Evolutionary conservation across 306 rosid genomes (phyloP).

Genomic region (Sicyos edulis): DNA sequence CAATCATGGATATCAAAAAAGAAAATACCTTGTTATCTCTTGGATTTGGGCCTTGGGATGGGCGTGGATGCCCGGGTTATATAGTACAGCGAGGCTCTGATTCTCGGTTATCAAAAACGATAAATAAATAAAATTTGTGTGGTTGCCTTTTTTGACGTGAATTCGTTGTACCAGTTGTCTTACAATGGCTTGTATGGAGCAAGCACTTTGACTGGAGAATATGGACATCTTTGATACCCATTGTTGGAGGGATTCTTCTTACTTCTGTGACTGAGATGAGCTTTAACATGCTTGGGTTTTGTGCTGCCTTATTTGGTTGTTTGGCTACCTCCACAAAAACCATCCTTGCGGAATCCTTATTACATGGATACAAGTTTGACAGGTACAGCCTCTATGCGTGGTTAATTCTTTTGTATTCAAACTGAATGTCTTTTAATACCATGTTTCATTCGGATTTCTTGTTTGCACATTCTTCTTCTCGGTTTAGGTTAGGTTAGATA

Average conservation of each 20-base stretch:
- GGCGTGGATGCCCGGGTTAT: no score
- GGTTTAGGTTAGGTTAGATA: not conserved
- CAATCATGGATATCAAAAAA: no score
- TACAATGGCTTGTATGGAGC: constrained; percentile 96
- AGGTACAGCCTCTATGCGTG: constrained; percentile 32
- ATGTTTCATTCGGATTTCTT: not conserved
- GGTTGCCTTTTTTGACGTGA: not conserved
- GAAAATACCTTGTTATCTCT: no score
- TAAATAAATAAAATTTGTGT: no score
- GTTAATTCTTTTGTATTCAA: constrained; percentile 1
- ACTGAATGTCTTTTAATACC: not conserved
- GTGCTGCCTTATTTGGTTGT: constrained; percentile 96
- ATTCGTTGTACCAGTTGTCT: constrained; percentile 52
- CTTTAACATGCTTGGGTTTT: constrained; percentile 85
- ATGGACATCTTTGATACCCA: constrained; percentile 89
- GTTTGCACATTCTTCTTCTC: not conserved
- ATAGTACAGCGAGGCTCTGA: no score
- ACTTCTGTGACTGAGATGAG: constrained; percentile 92
- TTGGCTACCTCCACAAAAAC: constrained; percentile 97
- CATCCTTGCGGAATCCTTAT: constrained; percentile 82
- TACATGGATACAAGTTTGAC: constrained; percentile 97
- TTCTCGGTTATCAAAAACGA: no score
- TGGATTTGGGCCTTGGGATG: no score
- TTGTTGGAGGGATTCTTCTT: constrained; percentile 98
- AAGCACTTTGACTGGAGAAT: constrained; percentile 86